Percentiles rank a stretch among this genome's conserved stretches.
Evolutionary conservation across 495 filamentous ascomycete species (phyloP).

Genomic region (Xylaria curta): DNA sequence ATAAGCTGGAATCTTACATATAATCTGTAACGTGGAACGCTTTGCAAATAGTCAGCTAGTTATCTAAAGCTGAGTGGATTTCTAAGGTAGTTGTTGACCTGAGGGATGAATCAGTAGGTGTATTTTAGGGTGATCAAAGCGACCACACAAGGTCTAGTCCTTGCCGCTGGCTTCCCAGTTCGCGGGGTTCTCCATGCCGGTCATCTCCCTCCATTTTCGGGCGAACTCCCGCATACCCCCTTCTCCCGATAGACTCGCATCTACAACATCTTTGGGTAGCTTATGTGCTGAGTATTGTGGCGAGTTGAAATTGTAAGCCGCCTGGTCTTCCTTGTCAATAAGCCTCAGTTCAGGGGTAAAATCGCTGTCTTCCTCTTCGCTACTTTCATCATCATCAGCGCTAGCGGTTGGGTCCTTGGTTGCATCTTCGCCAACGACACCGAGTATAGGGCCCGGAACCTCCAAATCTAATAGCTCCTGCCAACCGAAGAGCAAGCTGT

Average conservation of each 20-base stretch:
- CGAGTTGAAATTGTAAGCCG: conserved; percentile 82
- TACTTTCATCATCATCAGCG: conserved; percentile 1
- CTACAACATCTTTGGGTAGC: conserved; percentile 90
- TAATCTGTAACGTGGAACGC: neutral
- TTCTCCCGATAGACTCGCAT: conserved; percentile 79
- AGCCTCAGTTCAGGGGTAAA: conserved; percentile 81
- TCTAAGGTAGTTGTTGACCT: neutral
- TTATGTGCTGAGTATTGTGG: conserved; percentile 96
- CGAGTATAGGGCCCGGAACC: conserved; percentile 58
- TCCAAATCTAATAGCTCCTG: conserved; percentile 77
- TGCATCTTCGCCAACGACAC: conserved; percentile 47
- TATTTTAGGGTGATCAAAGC: neutral
- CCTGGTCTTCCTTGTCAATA: conserved; percentile 80
- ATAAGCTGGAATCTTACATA: neutral
- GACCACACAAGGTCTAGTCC: conserved; percentile 9
- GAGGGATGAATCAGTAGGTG: neutral
- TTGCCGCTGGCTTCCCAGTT: conserved; percentile 38
- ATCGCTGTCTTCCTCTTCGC: conserved; percentile 46
- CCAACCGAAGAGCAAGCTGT: conserved; percentile 91
- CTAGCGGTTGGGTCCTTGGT: conserved; percentile 33
- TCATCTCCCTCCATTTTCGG: conserved; percentile 81
- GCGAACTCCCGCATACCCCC: conserved; percentile 85
- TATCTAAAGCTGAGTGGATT: neutral
- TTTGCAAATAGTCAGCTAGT: too few species aligned
- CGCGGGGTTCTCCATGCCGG: conserved; percentile 55